Conservation (phyloP, 306 rosid species). For the Hippophae gyantsensis region DNA sequence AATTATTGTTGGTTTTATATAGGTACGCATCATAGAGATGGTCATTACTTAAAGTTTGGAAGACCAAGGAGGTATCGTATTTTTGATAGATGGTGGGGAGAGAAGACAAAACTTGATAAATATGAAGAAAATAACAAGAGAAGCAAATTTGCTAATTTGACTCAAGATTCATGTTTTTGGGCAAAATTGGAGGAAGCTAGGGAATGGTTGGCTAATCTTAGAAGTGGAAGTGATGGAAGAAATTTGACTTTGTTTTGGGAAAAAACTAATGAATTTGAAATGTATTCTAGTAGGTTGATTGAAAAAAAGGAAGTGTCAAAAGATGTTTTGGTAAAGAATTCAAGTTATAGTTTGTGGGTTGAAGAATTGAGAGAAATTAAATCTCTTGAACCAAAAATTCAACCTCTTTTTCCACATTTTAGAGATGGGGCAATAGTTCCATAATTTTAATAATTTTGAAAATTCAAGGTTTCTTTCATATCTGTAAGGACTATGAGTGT, state of each 20-base stretch:
- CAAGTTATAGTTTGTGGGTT: slow-evolving; percentile 58
- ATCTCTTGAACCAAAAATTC: slow-evolving; percentile 24
- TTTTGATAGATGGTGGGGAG: slow-evolving; percentile 71
- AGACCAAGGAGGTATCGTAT: slow-evolving; percentile 55
- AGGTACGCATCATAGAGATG: slow-evolving; percentile 30
- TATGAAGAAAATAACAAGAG: slow-evolving; percentile 25
- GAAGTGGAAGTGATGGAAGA: slow-evolving; percentile 37
- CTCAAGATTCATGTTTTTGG: slow-evolving; percentile 86
- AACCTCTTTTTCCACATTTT: slow-evolving; percentile 24
- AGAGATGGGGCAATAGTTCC: slow-evolving; percentile 26
- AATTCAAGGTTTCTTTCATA: too few species aligned
- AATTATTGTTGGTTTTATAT: too few species aligned
- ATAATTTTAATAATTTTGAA: too few species aligned
- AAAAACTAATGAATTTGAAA: slow-evolving; percentile 39
- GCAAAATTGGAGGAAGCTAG: slow-evolving; percentile 79
- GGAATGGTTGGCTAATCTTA: slow-evolving; percentile 49
- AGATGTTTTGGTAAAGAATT: slow-evolving; percentile 63
- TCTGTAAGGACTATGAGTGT: too few species aligned
- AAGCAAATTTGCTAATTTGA: slow-evolving; percentile 56
- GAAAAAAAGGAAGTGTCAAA: slow-evolving; percentile 58
- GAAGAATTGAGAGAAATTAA: slow-evolving; percentile 38
- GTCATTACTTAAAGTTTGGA: slow-evolving; percentile 62
- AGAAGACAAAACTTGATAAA: slow-evolving; percentile 5
- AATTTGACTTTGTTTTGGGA: slow-evolving; percentile 35
- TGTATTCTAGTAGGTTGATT: slow-evolving; percentile 38